Evolutionary conservation across 768 basidiomycete genomes (phyloP), one percentile per base, ranked within the genome.

Genomic region (Strobilomyces echinocephalus): DNA sequence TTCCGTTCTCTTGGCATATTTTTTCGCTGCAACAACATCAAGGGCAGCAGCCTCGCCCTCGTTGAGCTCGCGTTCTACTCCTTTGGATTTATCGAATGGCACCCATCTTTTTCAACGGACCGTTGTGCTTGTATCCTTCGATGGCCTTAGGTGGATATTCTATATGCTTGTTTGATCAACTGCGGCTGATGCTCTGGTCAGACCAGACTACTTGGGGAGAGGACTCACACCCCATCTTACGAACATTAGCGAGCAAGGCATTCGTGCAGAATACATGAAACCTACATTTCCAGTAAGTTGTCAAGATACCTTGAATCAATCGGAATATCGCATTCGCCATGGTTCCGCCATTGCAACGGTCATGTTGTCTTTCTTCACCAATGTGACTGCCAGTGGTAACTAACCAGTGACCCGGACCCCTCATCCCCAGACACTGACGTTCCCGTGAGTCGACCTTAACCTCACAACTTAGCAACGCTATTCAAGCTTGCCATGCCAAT

Each of bases 371-470:
- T n/a, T n/a, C n/a, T n/a, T n/a, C n/a, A n/a, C n/a, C n/a, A n/a
- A n/a, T n/a, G n/a, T n/a, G n/a, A n/a, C n/a, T n/a, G n/a, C n/a
- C n/a, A n/a, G n/a, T n/a, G 36, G 36, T 34, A 34, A 40, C 39
- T 40, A 40, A 40, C 9, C 39, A 20, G n/a, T 40, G n/a, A n/a
- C n/a, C n/a, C 40, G 15, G 33, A 34, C 12, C 12, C 15, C 34
- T n/a, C n/a, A n/a, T n/a, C n/a, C n/a, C 45, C 52, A 90, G 88
- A 90, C 89, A 6, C 68, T 91, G 58, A 95, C 92, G 5, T 95
- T 93, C 64, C 92, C 91, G 82, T 90, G 65, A 76, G 88, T 77
- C 18, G 46, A 38, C 16, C 21, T 53, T n/a, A n/a, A 30, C 35
- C 7, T 51, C 54, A 5, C 33, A 39, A 28, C 28, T 28, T 28